A percentile compares a stretch with the other conserved stretches of the same genome.
These are phyloP conservation scores for Vaccinium darrowii DNA, from an alignment of 148 eudicot genomes.

Conservation along the genomic window DNA sequence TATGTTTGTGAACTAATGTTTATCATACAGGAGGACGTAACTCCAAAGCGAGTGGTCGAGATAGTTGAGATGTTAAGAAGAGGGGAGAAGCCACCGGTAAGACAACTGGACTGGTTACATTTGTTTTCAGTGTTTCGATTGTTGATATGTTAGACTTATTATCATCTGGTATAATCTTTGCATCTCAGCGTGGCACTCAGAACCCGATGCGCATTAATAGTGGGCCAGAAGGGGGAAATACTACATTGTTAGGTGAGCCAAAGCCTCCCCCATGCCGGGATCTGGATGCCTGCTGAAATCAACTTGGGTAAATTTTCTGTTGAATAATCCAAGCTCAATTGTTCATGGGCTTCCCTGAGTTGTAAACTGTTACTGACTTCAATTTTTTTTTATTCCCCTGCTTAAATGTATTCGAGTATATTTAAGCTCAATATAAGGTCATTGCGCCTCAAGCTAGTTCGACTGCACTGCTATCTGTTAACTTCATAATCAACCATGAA, in stretches of 20 bases:
- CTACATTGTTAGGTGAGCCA: conserved; percentile 79
- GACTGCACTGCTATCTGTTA: not conserved
- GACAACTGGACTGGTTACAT: conserved; percentile 19
- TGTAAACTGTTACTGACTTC: conserved; percentile 13
- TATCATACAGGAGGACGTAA: conserved; percentile 70
- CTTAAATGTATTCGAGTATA: conserved; percentile 13
- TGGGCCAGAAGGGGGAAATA: conserved; percentile 86
- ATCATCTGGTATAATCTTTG: not conserved
- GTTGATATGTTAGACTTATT: not conserved
- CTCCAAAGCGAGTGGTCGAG: conserved; percentile 80
- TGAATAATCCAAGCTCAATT: conserved; percentile 37
- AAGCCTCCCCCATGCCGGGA: conserved; percentile 90
- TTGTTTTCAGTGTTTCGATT: not conserved
- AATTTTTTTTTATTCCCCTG: conserved; percentile 9
- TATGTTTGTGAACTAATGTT: conserved; percentile 11
- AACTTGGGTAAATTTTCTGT: conserved; percentile 8
- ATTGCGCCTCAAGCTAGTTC: not conserved
- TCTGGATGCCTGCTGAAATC: conserved; percentile 77
- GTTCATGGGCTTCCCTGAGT: conserved; percentile 14
- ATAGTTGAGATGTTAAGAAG: conserved; percentile 74
- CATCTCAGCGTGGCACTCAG: conserved; percentile 80
- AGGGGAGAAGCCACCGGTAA: conserved; percentile 95
- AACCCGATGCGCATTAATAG: conserved; percentile 54
- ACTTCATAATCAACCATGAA: not conserved
- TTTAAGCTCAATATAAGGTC: not conserved